Conservation (phyloP, 805 yeast genomes). For the Candida chilensis region DNA sequence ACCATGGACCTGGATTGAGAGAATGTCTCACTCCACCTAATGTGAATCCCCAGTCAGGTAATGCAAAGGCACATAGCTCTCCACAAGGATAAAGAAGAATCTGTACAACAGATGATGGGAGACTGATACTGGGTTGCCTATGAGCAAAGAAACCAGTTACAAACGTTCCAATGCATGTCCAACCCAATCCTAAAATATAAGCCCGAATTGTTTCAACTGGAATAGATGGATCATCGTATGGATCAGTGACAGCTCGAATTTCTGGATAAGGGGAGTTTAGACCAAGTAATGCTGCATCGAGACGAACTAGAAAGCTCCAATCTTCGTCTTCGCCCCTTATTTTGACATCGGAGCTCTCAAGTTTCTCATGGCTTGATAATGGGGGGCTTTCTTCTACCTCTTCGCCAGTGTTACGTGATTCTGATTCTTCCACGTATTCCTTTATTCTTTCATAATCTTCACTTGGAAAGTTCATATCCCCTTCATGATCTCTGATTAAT, state of each 20-base stretch:
- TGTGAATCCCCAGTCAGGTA: slow-evolving; percentile 12
- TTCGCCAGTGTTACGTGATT: slow-evolving; percentile 1
- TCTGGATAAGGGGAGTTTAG: slow-evolving; percentile 29
- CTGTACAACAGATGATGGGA: slow-evolving; percentile 34
- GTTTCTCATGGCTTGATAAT: too few relatives aligned
- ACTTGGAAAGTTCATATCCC: slow-evolving; percentile 19
- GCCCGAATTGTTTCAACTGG: slow-evolving; percentile 26
- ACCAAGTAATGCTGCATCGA: slow-evolving; percentile 19
- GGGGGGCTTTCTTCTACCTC: too few relatives aligned
- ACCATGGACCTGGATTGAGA: slow-evolving; percentile 25
- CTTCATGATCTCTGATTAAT: slow-evolving; percentile 11
- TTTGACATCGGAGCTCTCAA: neutral
- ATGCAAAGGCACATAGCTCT: slow-evolving; percentile 11
- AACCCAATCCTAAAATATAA: slow-evolving; percentile 20
- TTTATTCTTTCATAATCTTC: slow-evolving; percentile 10
- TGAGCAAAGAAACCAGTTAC: slow-evolving; percentile 50
- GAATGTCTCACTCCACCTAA: neutral
- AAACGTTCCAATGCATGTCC: slow-evolving; percentile 40
- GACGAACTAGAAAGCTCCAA: slow-evolving; percentile 17
- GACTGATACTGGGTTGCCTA: slow-evolving; percentile 40
- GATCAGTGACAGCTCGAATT: slow-evolving; percentile 25
- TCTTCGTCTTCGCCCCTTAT: slow-evolving; percentile 3
- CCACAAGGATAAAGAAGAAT: slow-evolving; percentile 38
- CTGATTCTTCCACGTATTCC: slow-evolving; percentile 5
- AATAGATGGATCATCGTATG: slow-evolving; percentile 21